phyloP scores from a whole-genome alignment of 768 basidiomycete genomes.

The Boletus rufocinnamomeus region DNA sequence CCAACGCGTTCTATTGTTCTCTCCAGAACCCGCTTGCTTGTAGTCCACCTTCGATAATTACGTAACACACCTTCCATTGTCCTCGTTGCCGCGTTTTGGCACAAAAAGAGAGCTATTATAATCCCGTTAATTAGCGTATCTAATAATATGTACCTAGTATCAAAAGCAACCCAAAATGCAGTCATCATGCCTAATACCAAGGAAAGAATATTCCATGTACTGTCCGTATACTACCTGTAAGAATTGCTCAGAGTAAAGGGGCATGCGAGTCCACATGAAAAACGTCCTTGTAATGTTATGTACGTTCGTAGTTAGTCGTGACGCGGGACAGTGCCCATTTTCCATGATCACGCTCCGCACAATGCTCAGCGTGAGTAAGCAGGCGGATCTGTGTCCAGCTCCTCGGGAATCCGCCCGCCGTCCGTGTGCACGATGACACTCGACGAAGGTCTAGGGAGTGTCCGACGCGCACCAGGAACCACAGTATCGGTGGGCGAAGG shows the following conservation, averaged over 20 bases:
- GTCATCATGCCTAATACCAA: not conserved
- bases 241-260: slow-evolving; percentile 1
- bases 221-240: slow-evolving; percentile 25
- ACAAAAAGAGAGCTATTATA: not conserved
- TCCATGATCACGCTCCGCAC: not conserved
- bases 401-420: slow-evolving; percentile 21
- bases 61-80: slow-evolving; percentile 30
- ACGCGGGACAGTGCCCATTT: slow-evolving; percentile 1
- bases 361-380: slow-evolving; percentile 24
- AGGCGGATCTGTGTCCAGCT: slow-evolving; percentile 18
- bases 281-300: slow-evolving; percentile 13
- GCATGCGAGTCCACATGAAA: slow-evolving; percentile 19
- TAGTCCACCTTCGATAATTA: slow-evolving; percentile 4
- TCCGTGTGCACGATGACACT: slow-evolving; percentile 31
- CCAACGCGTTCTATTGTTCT: slow-evolving; percentile 35
- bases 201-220: slow-evolving; percentile 12
- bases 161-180: slow-evolving; percentile 5
- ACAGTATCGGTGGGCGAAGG: slow-evolving; percentile 23
- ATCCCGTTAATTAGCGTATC: slow-evolving; percentile 7
- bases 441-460: slow-evolving; percentile 3
- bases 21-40: slow-evolving; percentile 4
- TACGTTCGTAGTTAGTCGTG: slow-evolving; percentile 19
- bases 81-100: slow-evolving; percentile 13
- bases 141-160: too few species aligned
- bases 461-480: not conserved